A percentile compares a stretch with the other conserved stretches of the same genome.
These are phyloP conservation scores for Gliomastix tumulicola DNA, from an alignment of 2,329 filamentous ascomycete species.

Conservation along the genomic window DNA sequence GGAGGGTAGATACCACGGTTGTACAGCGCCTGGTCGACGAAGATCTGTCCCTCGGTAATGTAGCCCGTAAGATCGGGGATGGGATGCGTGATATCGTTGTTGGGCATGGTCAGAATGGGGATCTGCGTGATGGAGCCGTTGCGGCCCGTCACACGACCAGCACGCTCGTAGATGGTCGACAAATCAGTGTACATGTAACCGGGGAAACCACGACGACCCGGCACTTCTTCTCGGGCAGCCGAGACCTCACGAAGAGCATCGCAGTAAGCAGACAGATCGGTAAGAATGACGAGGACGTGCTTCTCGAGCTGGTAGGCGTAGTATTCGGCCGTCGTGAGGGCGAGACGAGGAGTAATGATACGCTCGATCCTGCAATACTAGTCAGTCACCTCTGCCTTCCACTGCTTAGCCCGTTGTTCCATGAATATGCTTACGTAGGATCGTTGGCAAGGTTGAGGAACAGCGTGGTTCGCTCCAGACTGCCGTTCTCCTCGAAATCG, in stretches of 20 bases:
- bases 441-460: slow-evolving; percentile 99
- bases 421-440: slow-evolving; percentile 88
- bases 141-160: slow-evolving; percentile 91
- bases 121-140: slow-evolving; percentile 99
- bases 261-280: slow-evolving; percentile 95
- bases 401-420: background rate
- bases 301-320: slow-evolving; percentile 99
- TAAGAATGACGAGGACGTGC: slow-evolving; percentile 98
- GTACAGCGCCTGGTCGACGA: slow-evolving; percentile 84
- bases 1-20: slow-evolving; percentile 98
- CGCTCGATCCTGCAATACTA: slow-evolving; percentile 89
- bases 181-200: slow-evolving; percentile 99
- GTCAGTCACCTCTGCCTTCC: too few relatives aligned
- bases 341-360: slow-evolving; percentile 98
- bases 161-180: slow-evolving; percentile 99
- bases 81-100: slow-evolving; percentile 98
- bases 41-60: slow-evolving; percentile 98
- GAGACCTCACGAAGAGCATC: slow-evolving; percentile 98
- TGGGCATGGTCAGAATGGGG: slow-evolving; percentile 98
- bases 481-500: slow-evolving; percentile 98
- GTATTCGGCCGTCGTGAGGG: slow-evolving; percentile 97
- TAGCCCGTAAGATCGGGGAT: slow-evolving; percentile 98
- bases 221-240: slow-evolving; percentile 95
- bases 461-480: slow-evolving; percentile 91
- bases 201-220: slow-evolving; percentile 96